Evolutionary conservation across 805 yeast genomes (phyloP), one percentile per base, ranked within the genome.

Genomic region (Komagataella mondaviorum): DNA sequence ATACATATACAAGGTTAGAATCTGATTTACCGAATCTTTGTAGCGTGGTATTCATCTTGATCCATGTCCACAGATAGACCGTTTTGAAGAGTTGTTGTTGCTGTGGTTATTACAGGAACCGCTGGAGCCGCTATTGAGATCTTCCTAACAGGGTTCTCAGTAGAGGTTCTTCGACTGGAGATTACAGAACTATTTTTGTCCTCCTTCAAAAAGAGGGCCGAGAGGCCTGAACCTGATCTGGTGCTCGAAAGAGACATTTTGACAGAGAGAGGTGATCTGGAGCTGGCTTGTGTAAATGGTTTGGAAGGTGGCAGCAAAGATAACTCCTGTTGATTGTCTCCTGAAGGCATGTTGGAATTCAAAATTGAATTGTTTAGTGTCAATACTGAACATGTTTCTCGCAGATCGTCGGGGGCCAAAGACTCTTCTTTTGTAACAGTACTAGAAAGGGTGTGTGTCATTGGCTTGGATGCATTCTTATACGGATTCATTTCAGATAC

Each of bases 31-130:
- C 39, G 14, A 30, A 30, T 8, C 39, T 30, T 30, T 30, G 39
- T 6, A 14, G 14, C 39, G 14, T 30, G 39, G 39, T 30, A 30
- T 8, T 30, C 39, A 30, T 6, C 39, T 30, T 10, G 39, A 10
- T 30, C 39, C 39, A 30, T 30, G n/a, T 30, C 39, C 39, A 30
- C 39, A 30, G 14, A 30, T 8, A 30, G 39, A 30, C 39, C 14
- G 39, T 10, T 30, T 10, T 30, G 39, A 30, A 60, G 62, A 46
- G 61, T 57, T 3, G 70, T 66, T 2, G 70, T 66, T 12, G 70
- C 67, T 46, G 63, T 66, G 1, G 70, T 65, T 2, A 66, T 64
- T 4, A 65, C 64, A 12, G 70, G 70, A 23, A 66, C 53, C 1
- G 70, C 70, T 14, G 69, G 67, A 1, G 66, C 56, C 1, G 67